Percentiles rank a stretch among this genome's conserved stretches.
Conservation (phyloP, 352 stramenopile species). For the Peronospora destructor region DNA sequence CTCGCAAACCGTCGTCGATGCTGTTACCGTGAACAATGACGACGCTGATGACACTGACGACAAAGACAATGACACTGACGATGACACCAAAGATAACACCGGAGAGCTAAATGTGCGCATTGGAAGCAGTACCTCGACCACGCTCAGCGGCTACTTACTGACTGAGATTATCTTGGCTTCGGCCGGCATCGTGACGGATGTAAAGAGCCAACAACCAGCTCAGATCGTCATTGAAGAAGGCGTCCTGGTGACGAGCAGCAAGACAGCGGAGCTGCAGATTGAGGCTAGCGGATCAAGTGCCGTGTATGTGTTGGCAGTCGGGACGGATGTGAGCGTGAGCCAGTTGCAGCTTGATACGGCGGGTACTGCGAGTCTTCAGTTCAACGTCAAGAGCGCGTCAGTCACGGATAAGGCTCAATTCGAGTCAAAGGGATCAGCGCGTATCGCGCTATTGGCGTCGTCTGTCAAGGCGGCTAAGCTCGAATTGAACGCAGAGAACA, state of each 20-base stretch:
- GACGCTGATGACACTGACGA: slow-evolving; percentile 13
- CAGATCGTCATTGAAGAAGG: slow-evolving; percentile 27
- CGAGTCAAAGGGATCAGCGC: slow-evolving; percentile 12
- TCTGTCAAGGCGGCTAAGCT: slow-evolving; percentile 17
- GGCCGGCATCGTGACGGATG: slow-evolving; percentile 19
- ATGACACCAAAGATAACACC: slow-evolving; percentile 10
- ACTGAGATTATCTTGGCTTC: slow-evolving; percentile 29
- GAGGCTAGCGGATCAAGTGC: slow-evolving; percentile 24
- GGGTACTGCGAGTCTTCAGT: slow-evolving; percentile 17
- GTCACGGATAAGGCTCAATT: slow-evolving; percentile 15
- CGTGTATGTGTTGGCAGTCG: slow-evolving; percentile 25
- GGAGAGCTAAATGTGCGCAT: slow-evolving; percentile 23
- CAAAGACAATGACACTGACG: slow-evolving; percentile 17
- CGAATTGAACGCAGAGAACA: slow-evolving; percentile 19
- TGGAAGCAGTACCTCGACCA: slow-evolving; percentile 14
- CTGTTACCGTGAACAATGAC: slow-evolving; percentile 20
- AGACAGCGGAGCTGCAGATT: slow-evolving; percentile 23
- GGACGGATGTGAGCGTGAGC: slow-evolving; percentile 14
- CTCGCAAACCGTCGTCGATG: slow-evolving; percentile 23
- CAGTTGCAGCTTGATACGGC: slow-evolving; percentile 19
- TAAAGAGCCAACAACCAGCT: slow-evolving; percentile 23
- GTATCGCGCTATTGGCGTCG: slow-evolving; percentile 18
- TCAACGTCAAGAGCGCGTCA: slow-evolving; percentile 22
- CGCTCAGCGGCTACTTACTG: slow-evolving; percentile 24
- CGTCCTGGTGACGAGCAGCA: slow-evolving; percentile 22